Conservation (phyloP, 2,329 filamentous ascomycete species). For the Sarocladium kiliense region DNA sequence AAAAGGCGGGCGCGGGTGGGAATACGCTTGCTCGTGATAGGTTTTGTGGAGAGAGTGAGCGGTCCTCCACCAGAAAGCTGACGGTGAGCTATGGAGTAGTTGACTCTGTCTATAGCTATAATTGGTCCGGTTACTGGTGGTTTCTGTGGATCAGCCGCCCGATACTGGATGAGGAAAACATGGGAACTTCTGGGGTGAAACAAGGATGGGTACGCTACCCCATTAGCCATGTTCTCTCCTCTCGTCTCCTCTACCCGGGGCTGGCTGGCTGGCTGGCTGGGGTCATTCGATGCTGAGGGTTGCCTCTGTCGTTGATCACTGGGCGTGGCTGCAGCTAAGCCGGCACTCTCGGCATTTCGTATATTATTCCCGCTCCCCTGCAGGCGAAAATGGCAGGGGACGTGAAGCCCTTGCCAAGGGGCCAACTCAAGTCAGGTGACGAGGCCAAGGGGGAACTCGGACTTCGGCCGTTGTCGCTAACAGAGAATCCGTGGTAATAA, state of each 20-base stretch:
- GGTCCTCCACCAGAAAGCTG: not conserved
- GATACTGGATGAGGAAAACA: not conserved
- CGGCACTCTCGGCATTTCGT: constrained; percentile 3
- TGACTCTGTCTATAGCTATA: not conserved
- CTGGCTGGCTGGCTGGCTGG: too few relatives aligned
- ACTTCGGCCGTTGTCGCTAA: too few relatives aligned
- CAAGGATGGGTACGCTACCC: constrained; percentile 5
- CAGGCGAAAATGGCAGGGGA: not conserved
- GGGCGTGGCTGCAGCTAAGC: not conserved
- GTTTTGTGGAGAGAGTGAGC: not conserved
- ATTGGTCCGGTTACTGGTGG: not conserved
- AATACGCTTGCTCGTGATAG: not conserved
- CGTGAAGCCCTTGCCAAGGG: too few relatives aligned
- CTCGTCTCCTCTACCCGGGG: not conserved
- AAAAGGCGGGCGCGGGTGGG: not conserved
- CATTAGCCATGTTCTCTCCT: constrained; percentile 2
- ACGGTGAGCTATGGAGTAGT: not conserved
- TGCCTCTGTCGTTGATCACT: not conserved
- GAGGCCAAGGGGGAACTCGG: too few relatives aligned
- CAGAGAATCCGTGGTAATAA: too few relatives aligned
- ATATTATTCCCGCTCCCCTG: not conserved
- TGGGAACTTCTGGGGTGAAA: not conserved
- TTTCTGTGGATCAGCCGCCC: not conserved
- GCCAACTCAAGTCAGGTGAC: too few relatives aligned
- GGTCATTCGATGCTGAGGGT: not conserved